phyloP scores from a whole-genome alignment of 2,329 filamentous ascomycete species.

The Scytalidium lignicola region DNA sequence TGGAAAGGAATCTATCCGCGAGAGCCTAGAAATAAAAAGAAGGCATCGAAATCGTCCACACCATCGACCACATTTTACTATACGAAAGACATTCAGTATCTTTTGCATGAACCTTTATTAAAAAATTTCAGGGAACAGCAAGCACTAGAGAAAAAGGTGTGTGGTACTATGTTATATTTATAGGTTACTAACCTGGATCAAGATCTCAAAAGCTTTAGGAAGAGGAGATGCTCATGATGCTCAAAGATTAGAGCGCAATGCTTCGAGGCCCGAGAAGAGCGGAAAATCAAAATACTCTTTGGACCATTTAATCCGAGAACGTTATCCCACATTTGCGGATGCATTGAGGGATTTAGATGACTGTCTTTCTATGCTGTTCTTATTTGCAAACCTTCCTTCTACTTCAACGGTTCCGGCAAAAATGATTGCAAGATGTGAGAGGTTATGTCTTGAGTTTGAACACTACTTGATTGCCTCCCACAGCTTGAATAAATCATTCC shows the following conservation, averaged over 20 bases:
- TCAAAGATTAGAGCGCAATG: conserved; percentile 79
- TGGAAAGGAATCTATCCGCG: conserved; percentile 99
- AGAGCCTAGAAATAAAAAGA: conserved; percentile 95
- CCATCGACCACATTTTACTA: conserved; percentile 89
- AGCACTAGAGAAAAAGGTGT: conserved; percentile 81
- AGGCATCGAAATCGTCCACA: conserved; percentile 86
- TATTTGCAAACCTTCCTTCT: conserved; percentile 94
- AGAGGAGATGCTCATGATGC: conserved; percentile 89
- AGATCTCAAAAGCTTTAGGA: conserved; percentile 82
- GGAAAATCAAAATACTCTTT: conserved; percentile 85
- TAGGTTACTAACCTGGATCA: neutral
- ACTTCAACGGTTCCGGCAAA: conserved; percentile 86
- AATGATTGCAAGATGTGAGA: conserved; percentile 92
- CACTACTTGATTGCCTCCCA: conserved; percentile 94
- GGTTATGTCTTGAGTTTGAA: conserved; percentile 90
- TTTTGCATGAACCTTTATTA: conserved; percentile 91
- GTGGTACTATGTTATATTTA: neutral
- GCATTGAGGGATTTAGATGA: conserved; percentile 93
- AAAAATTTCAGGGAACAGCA: conserved; percentile 97
- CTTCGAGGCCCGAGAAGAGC: conserved; percentile 82
- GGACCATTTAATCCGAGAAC: conserved; percentile 95
- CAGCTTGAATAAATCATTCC: conserved; percentile 89
- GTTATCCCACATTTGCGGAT: conserved; percentile 95
- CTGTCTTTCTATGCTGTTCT: conserved; percentile 91
- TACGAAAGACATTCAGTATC: conserved; percentile 95